phyloP scores from a whole-genome alignment of 2,329 filamentous ascomycete genomes.

The Colletotrichum sp. region DNA sequence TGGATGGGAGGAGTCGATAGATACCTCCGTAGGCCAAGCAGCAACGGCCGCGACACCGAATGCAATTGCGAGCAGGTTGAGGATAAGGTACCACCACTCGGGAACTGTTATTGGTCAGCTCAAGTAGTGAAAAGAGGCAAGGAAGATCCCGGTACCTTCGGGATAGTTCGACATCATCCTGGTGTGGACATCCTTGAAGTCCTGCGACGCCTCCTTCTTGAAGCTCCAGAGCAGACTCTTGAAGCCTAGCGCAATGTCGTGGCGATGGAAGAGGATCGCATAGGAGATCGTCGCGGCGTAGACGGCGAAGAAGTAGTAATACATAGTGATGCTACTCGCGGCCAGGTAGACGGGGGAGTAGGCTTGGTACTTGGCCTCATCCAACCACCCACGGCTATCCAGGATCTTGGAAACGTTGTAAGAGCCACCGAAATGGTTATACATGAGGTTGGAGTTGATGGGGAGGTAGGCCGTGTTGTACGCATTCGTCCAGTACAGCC shows the following conservation, averaged over 20 bases:
- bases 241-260: slow-evolving; percentile 42
- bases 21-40: slow-evolving; percentile 41
- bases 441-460: slow-evolving; percentile 44
- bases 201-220: slow-evolving; percentile 27
- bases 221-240: slow-evolving; percentile 34
- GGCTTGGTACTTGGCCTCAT: slow-evolving; percentile 38
- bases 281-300: slow-evolving; percentile 46
- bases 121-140: too few relatives aligned
- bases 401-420: slow-evolving; percentile 43
- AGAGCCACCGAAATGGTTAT: slow-evolving; percentile 39
- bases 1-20: too few relatives aligned
- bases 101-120: slow-evolving; percentile 33
- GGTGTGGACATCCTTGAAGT: slow-evolving; percentile 45
- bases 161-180: slow-evolving; percentile 51
- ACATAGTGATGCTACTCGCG: slow-evolving; percentile 38
- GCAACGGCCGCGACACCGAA: slow-evolving; percentile 40
- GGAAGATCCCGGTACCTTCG: slow-evolving; percentile 30
- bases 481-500: slow-evolving; percentile 35
- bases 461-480: slow-evolving; percentile 43
- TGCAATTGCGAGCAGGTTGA: slow-evolving; percentile 33
- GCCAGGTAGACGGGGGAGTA: slow-evolving; percentile 49
- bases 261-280: slow-evolving; percentile 42
- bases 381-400: slow-evolving; percentile 37
- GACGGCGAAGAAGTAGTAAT: slow-evolving; percentile 46
- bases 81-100: slow-evolving; percentile 51